Conservation (phyloP, 305 asterid genomes). For the Petunia hybrid region DNA sequence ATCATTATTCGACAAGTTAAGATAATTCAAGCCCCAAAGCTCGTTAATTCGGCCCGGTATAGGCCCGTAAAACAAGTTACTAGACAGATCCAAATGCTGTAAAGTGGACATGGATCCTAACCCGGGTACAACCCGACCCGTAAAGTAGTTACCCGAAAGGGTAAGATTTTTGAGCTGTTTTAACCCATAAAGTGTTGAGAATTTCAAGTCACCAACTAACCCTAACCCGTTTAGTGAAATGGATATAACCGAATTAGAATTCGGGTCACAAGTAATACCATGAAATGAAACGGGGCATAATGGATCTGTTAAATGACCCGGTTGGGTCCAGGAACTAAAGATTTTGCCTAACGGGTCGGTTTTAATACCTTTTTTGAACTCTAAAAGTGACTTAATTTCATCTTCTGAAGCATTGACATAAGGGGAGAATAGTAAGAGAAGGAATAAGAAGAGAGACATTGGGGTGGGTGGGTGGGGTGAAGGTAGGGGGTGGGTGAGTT, state of each 20-base stretch:
- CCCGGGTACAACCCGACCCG: conserved; percentile 80
- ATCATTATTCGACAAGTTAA: conserved; percentile 67
- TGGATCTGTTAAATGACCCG: conserved; percentile 33
- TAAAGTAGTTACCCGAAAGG: conserved; percentile 70
- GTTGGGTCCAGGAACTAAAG: conserved; percentile 60
- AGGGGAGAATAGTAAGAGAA: conserved; percentile 25
- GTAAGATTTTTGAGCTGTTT: conserved; percentile 61
- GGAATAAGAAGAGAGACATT: conserved; percentile 25
- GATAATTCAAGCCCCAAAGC: conserved; percentile 68
- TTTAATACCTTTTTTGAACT: conserved; percentile 79
- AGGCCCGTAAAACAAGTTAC: conserved; percentile 74
- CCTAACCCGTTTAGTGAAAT: conserved; percentile 65
- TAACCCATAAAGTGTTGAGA: conserved; percentile 60
- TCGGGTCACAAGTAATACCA: conserved; percentile 67
- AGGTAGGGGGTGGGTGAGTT: conserved; percentile 43
- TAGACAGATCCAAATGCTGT: conserved; percentile 78
- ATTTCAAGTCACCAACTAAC: conserved; percentile 72
- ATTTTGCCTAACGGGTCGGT: conserved; percentile 62
- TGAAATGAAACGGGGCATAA: conserved; percentile 61
- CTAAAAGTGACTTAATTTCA: conserved; percentile 75
- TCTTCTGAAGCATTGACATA: conserved; percentile 47
- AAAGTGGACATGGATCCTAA: conserved; percentile 66
- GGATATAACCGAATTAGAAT: conserved; percentile 48
- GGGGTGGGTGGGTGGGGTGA: conserved; percentile 15
- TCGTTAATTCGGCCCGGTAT: conserved; percentile 65